Percentiles rank a stretch among this genome's conserved stretches.
Conservation (phyloP, 2,329 filamentous ascomycete genomes). For the Pseudogymnoascus sp. region DNA sequence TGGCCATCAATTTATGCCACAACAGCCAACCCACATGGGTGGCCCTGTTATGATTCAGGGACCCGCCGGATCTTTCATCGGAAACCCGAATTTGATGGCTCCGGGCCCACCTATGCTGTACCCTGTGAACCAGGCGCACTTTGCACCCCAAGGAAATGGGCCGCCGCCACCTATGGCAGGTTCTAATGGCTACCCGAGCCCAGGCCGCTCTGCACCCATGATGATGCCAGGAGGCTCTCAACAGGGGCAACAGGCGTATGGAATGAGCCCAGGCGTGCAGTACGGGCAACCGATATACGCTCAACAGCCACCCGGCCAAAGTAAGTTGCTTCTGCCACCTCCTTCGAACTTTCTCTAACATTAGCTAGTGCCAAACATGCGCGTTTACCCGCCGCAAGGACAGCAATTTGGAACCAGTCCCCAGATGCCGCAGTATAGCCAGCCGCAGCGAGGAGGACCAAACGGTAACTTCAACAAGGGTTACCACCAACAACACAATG, state of each 20-base stretch:
- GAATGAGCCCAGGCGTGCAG: constrained; percentile 67
- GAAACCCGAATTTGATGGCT: constrained; percentile 60
- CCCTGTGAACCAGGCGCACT: constrained; percentile 56
- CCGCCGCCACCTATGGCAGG: constrained; percentile 54
- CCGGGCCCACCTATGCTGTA: constrained; percentile 78
- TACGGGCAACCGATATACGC: constrained; percentile 50
- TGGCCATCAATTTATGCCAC: constrained; percentile 63
- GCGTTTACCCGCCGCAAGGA: constrained; percentile 51
- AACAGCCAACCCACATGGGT: constrained; percentile 63
- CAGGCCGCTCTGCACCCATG: constrained; percentile 75
- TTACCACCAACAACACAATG: constrained; percentile 33
- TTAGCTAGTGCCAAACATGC: constrained; percentile 48
- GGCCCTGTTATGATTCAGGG: constrained; percentile 78
- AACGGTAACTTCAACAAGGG: constrained; percentile 47
- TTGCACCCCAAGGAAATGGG: constrained; percentile 50
- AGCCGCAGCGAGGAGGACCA: constrained; percentile 45
- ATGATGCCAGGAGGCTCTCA: constrained; percentile 95
- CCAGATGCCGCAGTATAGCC: constrained; percentile 52
- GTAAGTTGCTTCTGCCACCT: constrained; percentile 45
- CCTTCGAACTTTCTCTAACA: constrained; percentile 32
- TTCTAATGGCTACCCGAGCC: constrained; percentile 78
- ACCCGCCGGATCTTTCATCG: constrained; percentile 62
- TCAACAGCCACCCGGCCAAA: constrained; percentile 62
- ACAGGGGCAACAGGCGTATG: constrained; percentile 65
- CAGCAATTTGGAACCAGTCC: constrained; percentile 60